phyloP scores from a whole-genome alignment of 2,329 filamentous ascomycete species.

The Fusarium buxicola region DNA sequence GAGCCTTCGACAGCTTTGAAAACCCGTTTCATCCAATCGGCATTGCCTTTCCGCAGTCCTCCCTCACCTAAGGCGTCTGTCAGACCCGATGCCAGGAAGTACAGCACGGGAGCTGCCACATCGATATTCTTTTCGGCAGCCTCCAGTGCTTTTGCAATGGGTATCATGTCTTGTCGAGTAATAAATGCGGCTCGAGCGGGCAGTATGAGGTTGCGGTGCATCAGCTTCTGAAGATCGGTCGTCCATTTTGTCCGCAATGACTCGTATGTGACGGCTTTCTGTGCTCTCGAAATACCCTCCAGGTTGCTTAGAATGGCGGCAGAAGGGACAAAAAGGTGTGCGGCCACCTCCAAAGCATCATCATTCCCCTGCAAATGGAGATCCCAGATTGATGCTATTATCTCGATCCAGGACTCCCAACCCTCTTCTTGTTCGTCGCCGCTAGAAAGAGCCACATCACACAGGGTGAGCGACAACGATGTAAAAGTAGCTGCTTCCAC shows the following conservation, averaged over 20 bases:
- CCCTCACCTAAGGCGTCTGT: slow-evolving; percentile 41
- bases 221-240: slow-evolving; percentile 59
- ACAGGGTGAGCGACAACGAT: slow-evolving; percentile 60
- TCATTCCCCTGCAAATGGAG: slow-evolving; percentile 63
- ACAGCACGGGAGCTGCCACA: slow-evolving; percentile 58
- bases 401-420: slow-evolving; percentile 61
- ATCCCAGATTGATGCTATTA: slow-evolving; percentile 62
- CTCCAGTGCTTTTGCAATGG: slow-evolving; percentile 56
- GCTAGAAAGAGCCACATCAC: slow-evolving; percentile 53
- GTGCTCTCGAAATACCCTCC: slow-evolving; percentile 45
- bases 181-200: slow-evolving; percentile 63
- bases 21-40: slow-evolving; percentile 54
- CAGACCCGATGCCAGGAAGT: slow-evolving; percentile 54
- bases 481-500: slow-evolving; percentile 60
- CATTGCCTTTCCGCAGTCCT: slow-evolving; percentile 50
- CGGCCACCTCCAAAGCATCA: slow-evolving; percentile 63
- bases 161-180: slow-evolving; percentile 55
- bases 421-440: slow-evolving; percentile 51
- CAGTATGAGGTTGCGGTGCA: slow-evolving; percentile 63
- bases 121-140: slow-evolving; percentile 52
- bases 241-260: slow-evolving; percentile 54
- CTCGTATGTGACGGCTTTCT: slow-evolving; percentile 22
- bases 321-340: slow-evolving; percentile 56
- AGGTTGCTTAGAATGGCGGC: slow-evolving; percentile 56
- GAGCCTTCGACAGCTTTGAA: slow-evolving; percentile 50